A percentile compares a stretch with the other conserved stretches of the same genome.
Conservation (phyloP, 116 monocot species). For the Iris pallida region DNA sequence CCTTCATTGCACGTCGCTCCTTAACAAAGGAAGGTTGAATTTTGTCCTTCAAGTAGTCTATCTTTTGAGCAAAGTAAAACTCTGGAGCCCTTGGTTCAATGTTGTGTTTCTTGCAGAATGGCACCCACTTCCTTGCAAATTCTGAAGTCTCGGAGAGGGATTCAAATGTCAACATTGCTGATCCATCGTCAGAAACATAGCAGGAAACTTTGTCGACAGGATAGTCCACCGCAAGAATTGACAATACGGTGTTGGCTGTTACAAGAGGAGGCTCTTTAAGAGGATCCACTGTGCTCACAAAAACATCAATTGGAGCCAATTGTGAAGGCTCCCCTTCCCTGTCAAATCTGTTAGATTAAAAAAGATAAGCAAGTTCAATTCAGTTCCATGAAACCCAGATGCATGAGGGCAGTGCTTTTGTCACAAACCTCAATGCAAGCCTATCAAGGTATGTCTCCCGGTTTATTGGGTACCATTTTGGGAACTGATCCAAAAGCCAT, state of each 20-base stretch:
- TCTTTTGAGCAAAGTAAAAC: conserved; percentile 61
- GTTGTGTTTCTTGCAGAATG: conserved; percentile 58
- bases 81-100: conserved; percentile 61
- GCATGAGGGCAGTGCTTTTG: too few relatives aligned
- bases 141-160: conserved; percentile 51
- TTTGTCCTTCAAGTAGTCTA: conserved; percentile 61
- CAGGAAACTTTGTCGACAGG: conserved; percentile 62
- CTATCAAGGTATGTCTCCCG: conserved; percentile 53
- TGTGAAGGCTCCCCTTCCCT: conserved; percentile 61
- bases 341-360: conserved; percentile 26
- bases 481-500: conserved; percentile 58
- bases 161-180: conserved; percentile 63
- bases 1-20: conserved; percentile 62
- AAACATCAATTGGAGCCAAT: conserved; percentile 48
- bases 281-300: conserved; percentile 60
- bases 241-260: conserved; percentile 55
- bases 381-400: too few relatives aligned
- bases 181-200: conserved; percentile 66
- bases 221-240: conserved; percentile 53
- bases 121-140: conserved; percentile 60
- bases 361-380: too few relatives aligned
- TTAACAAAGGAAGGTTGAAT: conserved; percentile 64
- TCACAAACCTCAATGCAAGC: conserved; percentile 42
- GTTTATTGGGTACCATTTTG: conserved; percentile 51
- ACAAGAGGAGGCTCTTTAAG: conserved; percentile 55